Percentiles rank a stretch among this genome's conserved stretches.
Conservation (phyloP, 306 rosid genomes). For the Dryas drummondii region DNA sequence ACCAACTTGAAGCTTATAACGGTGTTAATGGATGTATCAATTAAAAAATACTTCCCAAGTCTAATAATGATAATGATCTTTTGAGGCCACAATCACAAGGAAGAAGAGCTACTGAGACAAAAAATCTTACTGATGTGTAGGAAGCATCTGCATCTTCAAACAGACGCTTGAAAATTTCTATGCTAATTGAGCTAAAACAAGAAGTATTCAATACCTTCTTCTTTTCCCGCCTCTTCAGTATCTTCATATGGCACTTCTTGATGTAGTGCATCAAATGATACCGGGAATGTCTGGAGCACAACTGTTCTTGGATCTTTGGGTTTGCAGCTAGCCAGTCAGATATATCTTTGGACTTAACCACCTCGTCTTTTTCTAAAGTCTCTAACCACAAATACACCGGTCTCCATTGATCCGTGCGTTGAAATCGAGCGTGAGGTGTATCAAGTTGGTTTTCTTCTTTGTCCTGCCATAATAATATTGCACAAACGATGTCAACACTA, state of each 20-base stretch:
- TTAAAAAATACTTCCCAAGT: not conserved
- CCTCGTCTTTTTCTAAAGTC: conserved; percentile 70
- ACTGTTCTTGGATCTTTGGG: conserved; percentile 69
- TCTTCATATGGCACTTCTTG: conserved; percentile 92
- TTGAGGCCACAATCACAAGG: not conserved
- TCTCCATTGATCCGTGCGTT: conserved; percentile 87
- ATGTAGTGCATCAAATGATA: conserved; percentile 92
- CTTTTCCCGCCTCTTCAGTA: conserved; percentile 76
- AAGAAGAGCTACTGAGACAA: not conserved
- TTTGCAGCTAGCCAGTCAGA: conserved; percentile 78
- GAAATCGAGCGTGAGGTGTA: conserved; percentile 78
- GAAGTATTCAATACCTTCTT: conserved; percentile 54
- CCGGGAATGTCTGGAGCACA: conserved; percentile 83
- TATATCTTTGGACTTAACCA: conserved; percentile 88
- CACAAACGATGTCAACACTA: not conserved
- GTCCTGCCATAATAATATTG: conserved; percentile 43
- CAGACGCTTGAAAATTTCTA: conserved; percentile 5
- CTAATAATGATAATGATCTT: not conserved
- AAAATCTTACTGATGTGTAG: not conserved
- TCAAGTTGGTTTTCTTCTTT: conserved; percentile 53
- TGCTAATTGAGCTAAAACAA: conserved; percentile 6
- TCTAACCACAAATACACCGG: conserved; percentile 93
- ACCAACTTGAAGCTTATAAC: not conserved
- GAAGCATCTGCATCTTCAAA: conserved; percentile 12
- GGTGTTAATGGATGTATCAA: too few species aligned